Evolutionary conservation across 306 rosid genomes (phyloP).

Genomic region (Alnus rubra): DNA sequence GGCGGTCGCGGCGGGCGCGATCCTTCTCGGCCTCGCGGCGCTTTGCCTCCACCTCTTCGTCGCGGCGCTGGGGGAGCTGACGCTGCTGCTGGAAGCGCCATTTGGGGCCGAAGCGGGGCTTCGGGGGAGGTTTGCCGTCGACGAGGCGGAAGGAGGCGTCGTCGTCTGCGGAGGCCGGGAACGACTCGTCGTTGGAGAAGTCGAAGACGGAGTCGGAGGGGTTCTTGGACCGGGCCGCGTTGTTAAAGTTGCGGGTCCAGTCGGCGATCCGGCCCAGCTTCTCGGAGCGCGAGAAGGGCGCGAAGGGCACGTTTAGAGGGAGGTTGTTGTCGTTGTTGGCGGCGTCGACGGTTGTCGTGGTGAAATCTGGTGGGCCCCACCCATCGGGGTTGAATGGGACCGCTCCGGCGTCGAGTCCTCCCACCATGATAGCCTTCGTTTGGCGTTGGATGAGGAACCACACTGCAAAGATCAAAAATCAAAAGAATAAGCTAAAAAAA

Average conservation of each 20-base stretch:
- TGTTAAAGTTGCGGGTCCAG: constrained; percentile 81
- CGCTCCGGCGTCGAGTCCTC: constrained; percentile 63
- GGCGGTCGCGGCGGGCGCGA: constrained; percentile 85
- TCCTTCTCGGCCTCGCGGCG: constrained; percentile 87
- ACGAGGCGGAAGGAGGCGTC: constrained; percentile 78
- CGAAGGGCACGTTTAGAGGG: constrained; percentile 79
- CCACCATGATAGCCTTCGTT: constrained; percentile 28
- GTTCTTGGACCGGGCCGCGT: constrained; percentile 61
- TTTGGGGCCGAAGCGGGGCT: constrained; percentile 80
- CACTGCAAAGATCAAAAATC: too few species aligned
- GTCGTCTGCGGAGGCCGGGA: constrained; percentile 62
- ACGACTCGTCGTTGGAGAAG: constrained; percentile 80
- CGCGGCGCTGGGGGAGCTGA: constrained; percentile 94
- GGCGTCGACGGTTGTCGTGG: not conserved
- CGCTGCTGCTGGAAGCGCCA: constrained; percentile 88
- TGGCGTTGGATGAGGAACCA: not conserved
- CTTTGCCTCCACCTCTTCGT: constrained; percentile 82
- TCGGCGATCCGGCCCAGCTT: constrained; percentile 91
- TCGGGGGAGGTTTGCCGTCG: constrained; percentile 89
- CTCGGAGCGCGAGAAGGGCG: constrained; percentile 91
- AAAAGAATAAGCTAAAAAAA: too few species aligned
- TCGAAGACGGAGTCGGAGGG: constrained; percentile 83
- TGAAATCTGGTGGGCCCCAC: constrained; percentile 83
- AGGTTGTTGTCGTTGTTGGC: constrained; percentile 33
- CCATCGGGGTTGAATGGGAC: constrained; percentile 86